A percentile compares a stretch with the other conserved stretches of the same genome.
Evolutionary conservation across 495 filamentous ascomycete genomes (phyloP).

Genomic region (Haplographium delicatum): DNA sequence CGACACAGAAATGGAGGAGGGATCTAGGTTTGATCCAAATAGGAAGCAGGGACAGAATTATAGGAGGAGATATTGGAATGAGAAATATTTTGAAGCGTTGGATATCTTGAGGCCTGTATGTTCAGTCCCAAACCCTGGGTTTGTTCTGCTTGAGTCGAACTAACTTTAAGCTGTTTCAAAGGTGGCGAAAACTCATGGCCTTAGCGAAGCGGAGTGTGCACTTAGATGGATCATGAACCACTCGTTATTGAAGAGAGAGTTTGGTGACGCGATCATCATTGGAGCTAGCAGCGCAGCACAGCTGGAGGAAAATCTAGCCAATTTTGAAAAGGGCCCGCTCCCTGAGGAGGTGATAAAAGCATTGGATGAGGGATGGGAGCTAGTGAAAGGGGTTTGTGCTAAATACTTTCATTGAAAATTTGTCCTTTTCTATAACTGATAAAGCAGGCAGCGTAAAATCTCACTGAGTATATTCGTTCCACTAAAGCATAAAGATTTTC

Average conservation of each 20-base stretch:
- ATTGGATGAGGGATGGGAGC: slow-evolving; percentile 15
- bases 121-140: not conserved
- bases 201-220: slow-evolving; percentile 40
- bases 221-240: slow-evolving; percentile 45
- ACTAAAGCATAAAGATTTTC: too few relatives aligned
- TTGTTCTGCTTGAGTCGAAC: not conserved
- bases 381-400: slow-evolving; percentile 7
- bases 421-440: too few relatives aligned
- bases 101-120: slow-evolving; percentile 11
- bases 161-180: slow-evolving; percentile 26
- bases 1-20: slow-evolving; percentile 42
- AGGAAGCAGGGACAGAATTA: slow-evolving; percentile 21
- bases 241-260: slow-evolving; percentile 29
- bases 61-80: slow-evolving; percentile 40
- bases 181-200: slow-evolving; percentile 34
- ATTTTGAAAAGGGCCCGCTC: slow-evolving; percentile 53
- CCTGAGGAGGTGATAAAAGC: slow-evolving; percentile 44
- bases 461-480: too few relatives aligned
- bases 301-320: slow-evolving; percentile 45
- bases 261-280: slow-evolving; percentile 52
- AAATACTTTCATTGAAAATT: slow-evolving; percentile 12
- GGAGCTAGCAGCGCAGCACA: slow-evolving; percentile 46
- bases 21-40: slow-evolving; percentile 60
- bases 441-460: too few relatives aligned
- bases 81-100: slow-evolving; percentile 40